Evolutionary conservation across 306 rosid genomes (phyloP), one percentile per base, ranked within the genome.

Genomic region (Lagenaria siceraria): DNA sequence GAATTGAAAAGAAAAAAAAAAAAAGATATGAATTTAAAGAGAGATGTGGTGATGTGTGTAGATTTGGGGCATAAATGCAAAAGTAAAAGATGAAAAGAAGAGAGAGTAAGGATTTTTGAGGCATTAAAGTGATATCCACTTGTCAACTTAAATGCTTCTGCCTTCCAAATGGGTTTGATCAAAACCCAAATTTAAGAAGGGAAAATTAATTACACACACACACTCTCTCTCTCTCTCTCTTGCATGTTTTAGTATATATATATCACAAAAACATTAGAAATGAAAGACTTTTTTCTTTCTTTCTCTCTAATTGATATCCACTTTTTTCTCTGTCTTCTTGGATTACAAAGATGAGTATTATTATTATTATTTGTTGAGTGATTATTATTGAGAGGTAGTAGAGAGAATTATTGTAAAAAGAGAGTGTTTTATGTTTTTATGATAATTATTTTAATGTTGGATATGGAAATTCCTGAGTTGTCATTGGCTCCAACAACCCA

Each of bases 61-160:
- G 84, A 81, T 81, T 81, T 59, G 78, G 78, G 78, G 18, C 53
- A 80, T 84, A 74, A 84, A 81, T 78, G 87, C 87, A 27, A 17
- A 31, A 12, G 66, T 5, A 2, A 51, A 8, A 61, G 25, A 36
- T 19, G 55, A 35, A n/a, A 27, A 29, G 27, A 36, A 82, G 8
- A 12, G 62, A 61, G 73, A 49, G 80, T 56, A 60, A 2, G 40
- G 87, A 79, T 76, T 85, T 85, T 75, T 4, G 78, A 55, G 69
- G 81, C 83, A 82, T 85, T 84, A 77, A 81, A 79, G 75, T 27
- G 86, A 85, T 71, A 70, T 83, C 79, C 74, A 82, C 88, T 85
- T 70, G 84, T 42, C 86, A 85, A 63, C 86, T 75, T 85, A 51
- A 82, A 82, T 85, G 86, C 81, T 62, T 63, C 25, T 82, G 43